These are phyloP conservation scores for Sporobolomyces pararoseus DNA, from an alignment of 768 basidiomycete species.

Conservation along the genomic window DNA sequence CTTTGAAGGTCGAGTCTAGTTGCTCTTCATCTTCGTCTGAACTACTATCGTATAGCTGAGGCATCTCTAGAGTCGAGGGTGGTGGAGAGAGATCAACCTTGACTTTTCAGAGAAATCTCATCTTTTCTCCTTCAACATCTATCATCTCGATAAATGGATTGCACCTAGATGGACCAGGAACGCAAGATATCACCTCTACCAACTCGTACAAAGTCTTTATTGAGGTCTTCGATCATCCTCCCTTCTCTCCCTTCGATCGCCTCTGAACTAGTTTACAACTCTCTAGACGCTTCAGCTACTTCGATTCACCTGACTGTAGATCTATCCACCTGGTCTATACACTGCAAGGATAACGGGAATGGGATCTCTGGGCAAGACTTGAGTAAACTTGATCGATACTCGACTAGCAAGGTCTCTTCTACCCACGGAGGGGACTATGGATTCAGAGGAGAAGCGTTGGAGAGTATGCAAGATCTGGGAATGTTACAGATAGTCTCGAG, in stretches of 20 bases:
- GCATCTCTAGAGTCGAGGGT: neutral
- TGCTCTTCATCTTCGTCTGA: conserved; percentile 11
- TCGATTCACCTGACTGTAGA: conserved; percentile 70
- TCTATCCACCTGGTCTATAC: conserved; percentile 71
- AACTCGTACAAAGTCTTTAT: conserved; percentile 59
- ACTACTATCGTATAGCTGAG: conserved; percentile 13
- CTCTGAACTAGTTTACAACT: conserved; percentile 83
- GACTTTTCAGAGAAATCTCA: neutral
- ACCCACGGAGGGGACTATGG: conserved; percentile 5
- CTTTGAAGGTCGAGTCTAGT: conserved; percentile 52
- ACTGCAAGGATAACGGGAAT: conserved; percentile 78
- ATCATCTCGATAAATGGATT: conserved; percentile 1
- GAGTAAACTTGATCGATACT: conserved; percentile 59
- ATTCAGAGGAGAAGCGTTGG: conserved; percentile 57
- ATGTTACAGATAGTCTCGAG: conserved; percentile 75
- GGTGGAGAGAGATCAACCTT: neutral
- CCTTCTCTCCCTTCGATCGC: conserved; percentile 75
- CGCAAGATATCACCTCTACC: conserved; percentile 54
- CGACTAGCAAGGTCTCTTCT: conserved; percentile 49
- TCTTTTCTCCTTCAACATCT: neutral
- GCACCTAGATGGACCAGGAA: neutral
- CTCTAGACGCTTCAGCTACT: conserved; percentile 72
- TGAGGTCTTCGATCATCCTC: conserved; percentile 79
- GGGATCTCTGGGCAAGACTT: conserved; percentile 69
- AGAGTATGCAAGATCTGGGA: conserved; percentile 73